These are phyloP conservation scores for Blastobotrys illinoisensis DNA, from an alignment of 1,139 yeast species.

Conservation along the genomic window DNA sequence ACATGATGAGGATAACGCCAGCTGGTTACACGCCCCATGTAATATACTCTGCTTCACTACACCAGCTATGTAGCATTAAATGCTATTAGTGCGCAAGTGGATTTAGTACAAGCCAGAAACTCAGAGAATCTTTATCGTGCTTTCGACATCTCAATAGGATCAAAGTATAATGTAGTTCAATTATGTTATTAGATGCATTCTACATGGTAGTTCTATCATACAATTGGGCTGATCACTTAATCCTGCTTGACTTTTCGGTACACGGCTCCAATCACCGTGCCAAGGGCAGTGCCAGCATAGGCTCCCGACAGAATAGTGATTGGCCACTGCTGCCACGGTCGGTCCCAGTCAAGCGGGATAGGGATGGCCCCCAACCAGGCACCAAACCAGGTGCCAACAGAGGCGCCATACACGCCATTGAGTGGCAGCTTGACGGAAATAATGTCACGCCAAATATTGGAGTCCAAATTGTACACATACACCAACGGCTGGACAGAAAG, in stretches of 20 bases:
- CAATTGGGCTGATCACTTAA: neutral
- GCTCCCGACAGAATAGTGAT: conserved; percentile 79
- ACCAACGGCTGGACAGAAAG: conserved; percentile 62
- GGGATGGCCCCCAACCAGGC: conserved; percentile 94
- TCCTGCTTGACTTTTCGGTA: neutral
- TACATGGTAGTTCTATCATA: neutral
- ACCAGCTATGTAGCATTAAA: too few species aligned
- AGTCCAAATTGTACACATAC: conserved; percentile 53
- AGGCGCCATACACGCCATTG: conserved; percentile 33
- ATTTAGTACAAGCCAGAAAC: too few species aligned
- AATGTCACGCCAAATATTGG: conserved; percentile 42
- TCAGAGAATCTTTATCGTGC: too few species aligned
- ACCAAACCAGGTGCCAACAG: conserved; percentile 57
- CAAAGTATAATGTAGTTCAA: too few species aligned
- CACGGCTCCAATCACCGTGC: conserved; percentile 35
- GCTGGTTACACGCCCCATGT: too few species aligned
- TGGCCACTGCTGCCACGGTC: conserved; percentile 99
- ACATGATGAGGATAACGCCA: too few species aligned
- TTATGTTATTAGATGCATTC: neutral
- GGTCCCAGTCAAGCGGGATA: conserved; percentile 95
- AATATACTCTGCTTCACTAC: too few species aligned
- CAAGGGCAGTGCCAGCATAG: conserved; percentile 63
- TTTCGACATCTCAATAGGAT: neutral
- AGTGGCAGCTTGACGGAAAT: conserved; percentile 31
- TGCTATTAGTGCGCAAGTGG: too few species aligned